Base-by-base conservation (phyloP, 2,329 filamentous ascomycete genomes). In the Trichophyton benhamiae region DNA sequence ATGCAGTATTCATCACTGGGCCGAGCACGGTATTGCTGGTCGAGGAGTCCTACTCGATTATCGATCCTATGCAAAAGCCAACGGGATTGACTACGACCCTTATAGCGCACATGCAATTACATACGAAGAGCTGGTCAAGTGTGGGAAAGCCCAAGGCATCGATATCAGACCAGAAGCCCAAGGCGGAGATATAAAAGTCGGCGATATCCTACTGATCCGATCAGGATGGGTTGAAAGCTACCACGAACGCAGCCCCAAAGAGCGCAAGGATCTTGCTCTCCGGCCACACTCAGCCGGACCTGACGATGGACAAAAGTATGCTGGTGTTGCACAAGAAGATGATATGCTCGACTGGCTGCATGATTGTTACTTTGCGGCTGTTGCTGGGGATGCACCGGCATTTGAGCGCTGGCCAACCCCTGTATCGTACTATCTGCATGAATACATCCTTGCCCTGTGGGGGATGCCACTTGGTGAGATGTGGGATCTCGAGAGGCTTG, bases 131-230 rank as follows among this genome's bases (percentile, higher is more conserved):
- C 76, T 90, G 0, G 79, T 82, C 60, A 77, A 79, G 7, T 83
- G 83, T 38, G 87, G 83, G 0, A 75, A 74, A 38, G 74, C 80
- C 41, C 83, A 88, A 65, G 81, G 81, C 0, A 75, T 88, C 27
- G 80, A 86, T 63, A 85, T 88, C 67, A 79, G 77, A 0, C 80
- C 82, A 0, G 73, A 75, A 2, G 69, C 76, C 0, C 77, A 82
- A 64, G 81, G 81, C 27, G 81, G 80, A 48, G 78, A 82, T 63
- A 78, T 83, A 66, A 77, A 77, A 62, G 71, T 79, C 1, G 87
- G 86, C 3, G 86, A 89, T 63, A 82, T 89, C 60, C 76, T 89
- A 9, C 76, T 89, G 52, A 70, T 89, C 20, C 79, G 86, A 17
- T 84, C 81, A 1, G 86, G 87, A 0, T 83, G 80, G 66, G 82